A percentile compares a stretch with the other conserved stretches of the same genome.
Conservation (phyloP, 306 rosid species). For the Clitoria ternatea region DNA sequence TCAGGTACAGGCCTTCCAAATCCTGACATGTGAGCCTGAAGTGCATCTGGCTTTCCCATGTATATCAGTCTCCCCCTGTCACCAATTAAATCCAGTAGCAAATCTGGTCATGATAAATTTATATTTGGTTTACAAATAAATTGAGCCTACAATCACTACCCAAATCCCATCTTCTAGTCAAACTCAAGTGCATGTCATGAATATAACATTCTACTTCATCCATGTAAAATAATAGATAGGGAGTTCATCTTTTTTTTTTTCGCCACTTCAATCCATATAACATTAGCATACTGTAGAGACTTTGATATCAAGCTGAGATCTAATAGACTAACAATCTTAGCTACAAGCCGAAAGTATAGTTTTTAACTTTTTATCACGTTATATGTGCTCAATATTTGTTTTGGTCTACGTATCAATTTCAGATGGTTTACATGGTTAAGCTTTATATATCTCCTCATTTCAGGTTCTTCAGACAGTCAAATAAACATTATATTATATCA, state of each 20-base stretch:
- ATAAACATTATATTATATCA: not conserved
- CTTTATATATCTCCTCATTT: not conserved
- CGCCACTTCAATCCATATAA: too few relatives aligned
- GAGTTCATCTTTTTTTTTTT: not conserved
- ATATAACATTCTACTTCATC: not conserved
- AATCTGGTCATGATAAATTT: slow-evolving; percentile 4
- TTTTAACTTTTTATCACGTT: not conserved
- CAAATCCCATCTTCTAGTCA: not conserved
- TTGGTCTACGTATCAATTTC: not conserved
- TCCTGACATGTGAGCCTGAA: slow-evolving; percentile 53
- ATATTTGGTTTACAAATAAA: slow-evolving; percentile 1
- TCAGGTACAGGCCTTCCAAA: slow-evolving; percentile 90
- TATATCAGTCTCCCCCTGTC: slow-evolving; percentile 75
- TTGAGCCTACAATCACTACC: not conserved
- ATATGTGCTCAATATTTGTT: not conserved
- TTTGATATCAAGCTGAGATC: not conserved
- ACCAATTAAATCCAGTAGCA: not conserved
- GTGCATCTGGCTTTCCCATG: slow-evolving; percentile 63
- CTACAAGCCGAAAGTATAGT: not conserved
- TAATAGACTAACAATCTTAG: not conserved
- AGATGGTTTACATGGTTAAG: not conserved
- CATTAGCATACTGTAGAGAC: too few relatives aligned
- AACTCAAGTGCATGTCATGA: not conserved
- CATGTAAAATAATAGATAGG: not conserved
- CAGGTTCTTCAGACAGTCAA: not conserved